Percentiles rank a stretch among this genome's conserved stretches.
Conservation (phyloP, 1,139 yeast species). For the Geotrichum siamense region DNA sequence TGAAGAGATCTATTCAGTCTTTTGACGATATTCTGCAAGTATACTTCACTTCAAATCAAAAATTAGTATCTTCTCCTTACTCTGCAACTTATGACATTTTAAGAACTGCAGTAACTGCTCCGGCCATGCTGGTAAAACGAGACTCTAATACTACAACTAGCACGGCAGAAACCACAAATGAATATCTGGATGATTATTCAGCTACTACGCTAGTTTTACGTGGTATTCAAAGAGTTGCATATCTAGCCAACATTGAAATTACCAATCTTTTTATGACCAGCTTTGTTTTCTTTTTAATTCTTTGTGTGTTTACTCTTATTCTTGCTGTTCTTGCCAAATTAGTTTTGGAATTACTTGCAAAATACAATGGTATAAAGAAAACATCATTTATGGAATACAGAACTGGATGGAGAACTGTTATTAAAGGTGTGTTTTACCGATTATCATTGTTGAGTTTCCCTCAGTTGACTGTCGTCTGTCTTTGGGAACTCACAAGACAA, state of each 20-base stretch:
- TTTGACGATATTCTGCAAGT: slow-evolving; percentile 23
- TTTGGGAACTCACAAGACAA: slow-evolving; percentile 80
- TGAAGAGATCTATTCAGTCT: slow-evolving; percentile 7
- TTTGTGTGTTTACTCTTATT: slow-evolving; percentile 64
- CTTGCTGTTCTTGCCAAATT: slow-evolving; percentile 66
- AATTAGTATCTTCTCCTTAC: slow-evolving; percentile 15
- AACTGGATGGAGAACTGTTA: slow-evolving; percentile 67
- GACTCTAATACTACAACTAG: slow-evolving; percentile 44
- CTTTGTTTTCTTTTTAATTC: slow-evolving; percentile 70
- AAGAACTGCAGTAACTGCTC: slow-evolving; percentile 18
- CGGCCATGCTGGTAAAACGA: slow-evolving; percentile 7
- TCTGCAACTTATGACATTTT: slow-evolving; percentile 20
- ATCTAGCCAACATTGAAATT: slow-evolving; percentile 73
- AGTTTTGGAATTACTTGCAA: slow-evolving; percentile 58
- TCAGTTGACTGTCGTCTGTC: slow-evolving; percentile 69
- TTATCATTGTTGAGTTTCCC: slow-evolving; percentile 77
- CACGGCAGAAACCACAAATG: slow-evolving; percentile 56
- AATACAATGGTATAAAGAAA: slow-evolving; percentile 51
- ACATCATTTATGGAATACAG: slow-evolving; percentile 69
- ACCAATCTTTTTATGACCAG: slow-evolving; percentile 84
- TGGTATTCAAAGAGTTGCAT: slow-evolving; percentile 91
- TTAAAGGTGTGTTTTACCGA: slow-evolving; percentile 85
- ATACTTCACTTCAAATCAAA: slow-evolving; percentile 20
- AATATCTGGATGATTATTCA: slow-evolving; percentile 47
- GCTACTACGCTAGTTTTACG: slow-evolving; percentile 71